Evolutionary conservation across 176 grass and related monocot genomes (phyloP).

Genomic region (Panicum miliaceum): DNA sequence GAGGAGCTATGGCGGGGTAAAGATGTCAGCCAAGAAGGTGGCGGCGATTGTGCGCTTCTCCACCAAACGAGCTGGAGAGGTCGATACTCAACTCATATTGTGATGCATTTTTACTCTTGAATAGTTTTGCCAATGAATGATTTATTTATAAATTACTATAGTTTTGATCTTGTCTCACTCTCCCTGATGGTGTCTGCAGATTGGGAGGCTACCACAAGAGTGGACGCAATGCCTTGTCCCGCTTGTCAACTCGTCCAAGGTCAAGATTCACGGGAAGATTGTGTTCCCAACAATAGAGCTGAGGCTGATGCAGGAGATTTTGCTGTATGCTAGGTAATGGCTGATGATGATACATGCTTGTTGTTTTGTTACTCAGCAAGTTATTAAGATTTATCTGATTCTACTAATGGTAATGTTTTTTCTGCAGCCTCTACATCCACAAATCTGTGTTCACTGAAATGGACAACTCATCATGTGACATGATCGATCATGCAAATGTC

Average conservation of each 20-base stretch:
- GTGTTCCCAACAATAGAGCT: slow-evolving; percentile 57
- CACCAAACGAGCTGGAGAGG: slow-evolving; percentile 86
- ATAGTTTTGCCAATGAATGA: neutral
- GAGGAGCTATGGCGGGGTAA: slow-evolving; percentile 32
- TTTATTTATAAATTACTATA: neutral
- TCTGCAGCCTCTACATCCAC: slow-evolving; percentile 84
- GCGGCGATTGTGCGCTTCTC: slow-evolving; percentile 86
- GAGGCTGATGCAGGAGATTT: slow-evolving; percentile 74
- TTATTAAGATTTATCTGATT: neutral
- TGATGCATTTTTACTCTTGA: neutral
- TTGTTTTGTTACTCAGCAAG: neutral
- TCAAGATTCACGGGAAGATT: slow-evolving; percentile 66
- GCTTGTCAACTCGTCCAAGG: slow-evolving; percentile 80
- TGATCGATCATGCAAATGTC: slow-evolving; percentile 30
- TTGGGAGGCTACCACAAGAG: slow-evolving; percentile 71
- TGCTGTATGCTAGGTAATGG: slow-evolving; percentile 72
- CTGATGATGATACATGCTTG: neutral
- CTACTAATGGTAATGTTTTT: slow-evolving; percentile 9
- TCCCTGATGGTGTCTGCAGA: slow-evolving; percentile 38
- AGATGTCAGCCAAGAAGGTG: slow-evolving; percentile 58
- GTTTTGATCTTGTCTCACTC: neutral
- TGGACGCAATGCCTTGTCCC: slow-evolving; percentile 79
- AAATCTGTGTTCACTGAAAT: slow-evolving; percentile 63
- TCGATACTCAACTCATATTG: slow-evolving; percentile 21
- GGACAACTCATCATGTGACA: slow-evolving; percentile 53